Evolutionary conservation across 768 basidiomycete species (phyloP).

Genomic region (Mycena olivaceomarginata): DNA sequence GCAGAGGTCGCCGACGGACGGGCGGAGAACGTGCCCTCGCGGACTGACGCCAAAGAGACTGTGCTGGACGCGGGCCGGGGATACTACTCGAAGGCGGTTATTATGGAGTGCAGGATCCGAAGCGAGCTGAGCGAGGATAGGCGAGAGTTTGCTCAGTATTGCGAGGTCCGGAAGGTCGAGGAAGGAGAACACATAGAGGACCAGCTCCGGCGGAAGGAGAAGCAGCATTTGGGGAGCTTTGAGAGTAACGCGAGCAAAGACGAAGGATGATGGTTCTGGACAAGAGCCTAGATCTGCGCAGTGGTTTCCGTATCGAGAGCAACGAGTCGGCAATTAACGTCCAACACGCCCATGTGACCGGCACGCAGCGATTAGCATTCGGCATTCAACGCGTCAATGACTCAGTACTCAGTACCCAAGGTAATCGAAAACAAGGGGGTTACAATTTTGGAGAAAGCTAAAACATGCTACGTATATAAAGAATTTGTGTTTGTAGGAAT

Average conservation of each 20-base stretch:
- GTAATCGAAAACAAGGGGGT: background rate
- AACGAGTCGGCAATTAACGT: slow-evolving; percentile 2
- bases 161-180: slow-evolving; percentile 85
- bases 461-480: slow-evolving; percentile 37
- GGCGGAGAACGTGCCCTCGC: slow-evolving; percentile 74
- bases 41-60: slow-evolving; percentile 77
- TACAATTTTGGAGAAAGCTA: slow-evolving; percentile 28
- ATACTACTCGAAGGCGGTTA: slow-evolving; percentile 74
- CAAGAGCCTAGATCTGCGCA: slow-evolving; percentile 40
- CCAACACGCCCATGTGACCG: slow-evolving; percentile 16
- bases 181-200: slow-evolving; percentile 79
- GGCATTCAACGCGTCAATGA: slow-evolving; percentile 4
- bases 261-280: slow-evolving; percentile 17
- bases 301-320: slow-evolving; percentile 4
- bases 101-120: slow-evolving; percentile 80
- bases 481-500: slow-evolving; percentile 34
- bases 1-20: slow-evolving; percentile 80
- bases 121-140: slow-evolving; percentile 68
- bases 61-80: slow-evolving; percentile 82
- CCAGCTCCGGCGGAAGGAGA: slow-evolving; percentile 72
- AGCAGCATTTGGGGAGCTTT: slow-evolving; percentile 46
- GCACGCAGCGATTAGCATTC: background rate
- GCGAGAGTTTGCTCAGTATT: slow-evolving; percentile 68
- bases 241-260: background rate
- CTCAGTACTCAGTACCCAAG: slow-evolving; percentile 23